Evolutionary conservation across 2,329 filamentous ascomycete genomes (phyloP), one percentile per base, ranked within the genome.

Genomic region (Xylaria sp.): DNA sequence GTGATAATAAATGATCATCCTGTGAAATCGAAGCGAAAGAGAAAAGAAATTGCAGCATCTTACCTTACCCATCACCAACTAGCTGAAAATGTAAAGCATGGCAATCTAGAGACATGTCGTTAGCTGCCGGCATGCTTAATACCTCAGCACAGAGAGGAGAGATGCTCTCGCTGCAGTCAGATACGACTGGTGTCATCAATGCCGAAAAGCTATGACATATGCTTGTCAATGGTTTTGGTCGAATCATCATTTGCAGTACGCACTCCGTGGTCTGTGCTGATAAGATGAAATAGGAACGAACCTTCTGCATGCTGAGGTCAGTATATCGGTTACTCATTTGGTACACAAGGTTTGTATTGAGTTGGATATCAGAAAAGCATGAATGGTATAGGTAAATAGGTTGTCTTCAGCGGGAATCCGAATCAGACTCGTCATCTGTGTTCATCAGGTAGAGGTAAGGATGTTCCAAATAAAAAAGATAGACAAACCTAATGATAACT

Each of bases 151-250:
- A 55, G 48, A 44, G 57, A 55, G 59, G 48, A 44, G 57, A 55
- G 59, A 48, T 56, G 23, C 64, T 60, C 67, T 75, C 72, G 74
- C 72, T 78, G 76, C 72, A 78, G 72, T 84, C 83, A 84, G 83
- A 82, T 76, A 82, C 77, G 79, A 84, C 81, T 77, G 63, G 73
- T 82, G 76, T 88, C 87, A 79, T 86, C 82, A 78, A 78, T 70
- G 84, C 84, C 80, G 80, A 80, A 72, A 84, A 86, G 89, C 94
- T 97, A 91, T 87, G 94, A 97, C 93, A 97, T 97, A 97, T 97
- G 93, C 93, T 97, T 97, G 94, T 97, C 93, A 89, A 90, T 91
- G 85, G 88, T 85, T 86, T 88, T 46, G 65, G 91, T 94, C 89
- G 86, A 81, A 87, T 96, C 93, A 96, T 96, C 93, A 96, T 89